A percentile compares a stretch with the other conserved stretches of the same genome.
Evolutionary conservation across 306 rosid species (phyloP).

Genomic region (Myrica gale): DNA sequence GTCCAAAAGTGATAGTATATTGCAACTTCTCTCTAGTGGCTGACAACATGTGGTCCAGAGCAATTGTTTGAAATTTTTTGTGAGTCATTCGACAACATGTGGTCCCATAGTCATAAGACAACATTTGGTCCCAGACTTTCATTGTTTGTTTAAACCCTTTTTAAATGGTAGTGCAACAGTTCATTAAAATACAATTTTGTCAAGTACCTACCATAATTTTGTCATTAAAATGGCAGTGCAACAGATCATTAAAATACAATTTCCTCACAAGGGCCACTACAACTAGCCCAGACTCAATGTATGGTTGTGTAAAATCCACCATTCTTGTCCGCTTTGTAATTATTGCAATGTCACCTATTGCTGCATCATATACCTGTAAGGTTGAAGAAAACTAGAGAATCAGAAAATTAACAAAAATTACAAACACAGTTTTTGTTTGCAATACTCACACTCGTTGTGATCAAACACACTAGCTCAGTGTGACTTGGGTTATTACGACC

Average conservation of each 20-base stretch:
- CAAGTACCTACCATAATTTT: no score
- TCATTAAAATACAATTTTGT: no score
- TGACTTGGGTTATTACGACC: constrained; percentile 55
- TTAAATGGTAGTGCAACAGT: no score
- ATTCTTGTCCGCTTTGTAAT: constrained; percentile 73
- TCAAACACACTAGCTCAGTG: constrained; percentile 61
- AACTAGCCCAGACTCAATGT: constrained; percentile 84
- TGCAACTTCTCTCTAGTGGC: no score
- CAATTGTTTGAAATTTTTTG: no score
- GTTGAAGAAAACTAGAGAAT: constrained; percentile 27
- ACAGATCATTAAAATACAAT: background rate
- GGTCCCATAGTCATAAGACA: no score
- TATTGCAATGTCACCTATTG: constrained; percentile 85
- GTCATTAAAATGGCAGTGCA: accelerated
- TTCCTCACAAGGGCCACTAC: constrained; percentile 70
- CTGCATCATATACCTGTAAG: constrained; percentile 74
- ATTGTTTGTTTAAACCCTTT: no score
- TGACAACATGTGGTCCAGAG: no score
- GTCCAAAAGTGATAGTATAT: no score
- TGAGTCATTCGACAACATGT: no score
- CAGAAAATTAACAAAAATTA: constrained; percentile 21
- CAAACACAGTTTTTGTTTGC: background rate
- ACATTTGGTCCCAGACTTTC: no score
- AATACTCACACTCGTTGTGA: constrained; percentile 74
- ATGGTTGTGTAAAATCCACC: constrained; percentile 97